Conservation (phyloP, 164 flowering plant species). For the Brasenia schreberi region DNA sequence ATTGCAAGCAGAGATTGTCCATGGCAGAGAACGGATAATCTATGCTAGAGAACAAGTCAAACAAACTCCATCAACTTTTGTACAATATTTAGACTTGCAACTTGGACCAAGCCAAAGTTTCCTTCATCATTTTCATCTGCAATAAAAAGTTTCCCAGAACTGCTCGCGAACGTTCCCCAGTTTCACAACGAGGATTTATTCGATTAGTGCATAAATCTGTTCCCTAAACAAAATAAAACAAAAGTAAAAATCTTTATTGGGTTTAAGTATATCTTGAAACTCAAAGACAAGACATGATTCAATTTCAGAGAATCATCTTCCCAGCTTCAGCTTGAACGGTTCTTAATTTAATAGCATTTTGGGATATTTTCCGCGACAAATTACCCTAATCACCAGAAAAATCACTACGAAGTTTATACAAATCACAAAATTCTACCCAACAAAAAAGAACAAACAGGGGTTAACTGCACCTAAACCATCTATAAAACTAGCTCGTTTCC, state of each 20-base stretch:
- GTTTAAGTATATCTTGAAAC: no score
- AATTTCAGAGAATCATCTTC: not conserved
- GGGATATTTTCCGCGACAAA: not conserved
- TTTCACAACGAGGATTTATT: not conserved
- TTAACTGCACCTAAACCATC: not conserved
- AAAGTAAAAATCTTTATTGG: no score
- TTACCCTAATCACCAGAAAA: not conserved
- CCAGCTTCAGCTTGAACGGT: not conserved
- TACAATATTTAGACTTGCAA: no score
- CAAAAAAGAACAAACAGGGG: not conserved
- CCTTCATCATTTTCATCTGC: not conserved
- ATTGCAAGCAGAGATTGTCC: no score
- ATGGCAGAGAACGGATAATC: no score
- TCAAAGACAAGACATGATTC: not conserved
- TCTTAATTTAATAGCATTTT: not conserved
- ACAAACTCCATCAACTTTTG: no score
- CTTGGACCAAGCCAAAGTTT: no score
- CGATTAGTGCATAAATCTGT: no score
- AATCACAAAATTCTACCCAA: not conserved
- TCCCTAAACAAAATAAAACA: no score
- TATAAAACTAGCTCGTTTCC: not conserved
- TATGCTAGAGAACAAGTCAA: no score
- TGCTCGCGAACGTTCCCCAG: not conserved
- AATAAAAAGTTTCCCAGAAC: not conserved
- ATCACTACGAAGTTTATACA: not conserved